These are phyloP conservation scores for Meyerozyma guilliermondii DNA, from an alignment of 1,139 yeast genomes.

Conservation along the genomic window DNA sequence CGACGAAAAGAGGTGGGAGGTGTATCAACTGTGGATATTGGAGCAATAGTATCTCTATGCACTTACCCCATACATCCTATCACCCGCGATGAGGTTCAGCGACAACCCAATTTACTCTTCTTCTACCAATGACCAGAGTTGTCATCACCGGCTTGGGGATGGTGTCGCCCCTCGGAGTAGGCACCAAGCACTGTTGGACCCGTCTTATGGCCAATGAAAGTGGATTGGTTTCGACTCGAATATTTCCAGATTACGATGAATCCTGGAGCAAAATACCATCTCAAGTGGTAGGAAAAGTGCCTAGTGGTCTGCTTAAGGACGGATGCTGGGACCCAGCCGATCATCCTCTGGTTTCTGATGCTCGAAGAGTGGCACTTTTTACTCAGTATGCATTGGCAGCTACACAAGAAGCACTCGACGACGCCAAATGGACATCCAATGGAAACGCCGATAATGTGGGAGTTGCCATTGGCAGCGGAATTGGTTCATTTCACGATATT, in stretches of 20 bases:
- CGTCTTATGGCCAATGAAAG: slow-evolving; percentile 44
- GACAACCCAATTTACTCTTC: neutral
- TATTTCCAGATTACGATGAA: slow-evolving; percentile 42
- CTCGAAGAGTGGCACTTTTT: slow-evolving; percentile 63
- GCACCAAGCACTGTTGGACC: slow-evolving; percentile 50
- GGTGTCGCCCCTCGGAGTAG: slow-evolving; percentile 82
- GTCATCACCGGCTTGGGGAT: slow-evolving; percentile 91
- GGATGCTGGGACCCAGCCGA: slow-evolving; percentile 50
- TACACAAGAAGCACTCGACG: slow-evolving; percentile 67
- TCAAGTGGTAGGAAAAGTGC: slow-evolving; percentile 72
- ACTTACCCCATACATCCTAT: neutral
- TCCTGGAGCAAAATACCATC: slow-evolving; percentile 60
- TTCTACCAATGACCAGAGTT: slow-evolving; percentile 40
- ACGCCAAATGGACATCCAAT: slow-evolving; percentile 54
- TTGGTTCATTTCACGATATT: slow-evolving; percentile 80
- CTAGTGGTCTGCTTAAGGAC: slow-evolving; percentile 44
- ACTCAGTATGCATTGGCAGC: slow-evolving; percentile 80
- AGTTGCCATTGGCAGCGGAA: slow-evolving; percentile 88
- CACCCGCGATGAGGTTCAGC: neutral
- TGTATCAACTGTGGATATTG: slow-evolving; percentile 16
- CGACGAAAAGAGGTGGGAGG: slow-evolving; percentile 33
- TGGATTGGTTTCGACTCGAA: slow-evolving; percentile 53
- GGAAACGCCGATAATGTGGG: slow-evolving; percentile 41
- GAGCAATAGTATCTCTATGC: neutral
- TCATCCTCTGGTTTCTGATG: slow-evolving; percentile 36